Evolutionary conservation across 2,329 filamentous ascomycete genomes (phyloP), one percentile per base, ranked within the genome.

Genomic region (Talaromyces sp.): DNA sequence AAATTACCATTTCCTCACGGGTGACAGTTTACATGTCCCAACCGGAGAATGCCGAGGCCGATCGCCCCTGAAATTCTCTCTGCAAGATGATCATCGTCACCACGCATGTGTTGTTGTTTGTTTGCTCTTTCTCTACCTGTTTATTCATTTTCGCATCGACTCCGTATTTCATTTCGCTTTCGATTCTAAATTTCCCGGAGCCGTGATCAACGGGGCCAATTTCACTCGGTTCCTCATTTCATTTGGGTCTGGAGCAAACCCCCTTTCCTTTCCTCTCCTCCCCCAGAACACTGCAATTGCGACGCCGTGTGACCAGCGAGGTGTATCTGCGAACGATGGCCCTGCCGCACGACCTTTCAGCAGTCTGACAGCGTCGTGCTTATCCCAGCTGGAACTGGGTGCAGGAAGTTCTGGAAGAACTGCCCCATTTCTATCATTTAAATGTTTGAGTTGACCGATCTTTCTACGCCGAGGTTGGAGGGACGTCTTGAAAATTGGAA

Each of bases 351-450:
- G 27, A 39, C 39, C 9, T 47, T 16, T 39, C 13, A 42, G 43
- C 22, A 49, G 51, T 59, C 36, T 51, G 42, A 54, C 51, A 50
- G 33, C 24, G 9, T 27, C 24, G 46, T 52, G 53, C 43, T 47
- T 50, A 54, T 39, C 44, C 51, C 37, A 39, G 16, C 27, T 47
- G 40, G 35, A 51, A 37, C 24, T 27, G 24, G 11, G 20, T 17
- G 22, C 11, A 11, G 19, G 43, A 43, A 13, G 24, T 56, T 58
- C 56, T 57, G 51, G 56, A 59, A 59, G 55, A 49, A 47, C 33
- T 51, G 32, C 47, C 29, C 42, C 16, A 17, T 47, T 29, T 40
- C 35, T 47, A 22, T 42, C 22, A n/a, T n/a, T n/a, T n/a, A n/a
- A n/a, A n/a, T n/a, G n/a, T 32, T 19, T 10, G 41, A 27, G 13